A percentile compares a stretch with the other conserved stretches of the same genome.
Conservation (phyloP, 108 stramenopile species). For the Aurantiochytrium sp. region DNA sequence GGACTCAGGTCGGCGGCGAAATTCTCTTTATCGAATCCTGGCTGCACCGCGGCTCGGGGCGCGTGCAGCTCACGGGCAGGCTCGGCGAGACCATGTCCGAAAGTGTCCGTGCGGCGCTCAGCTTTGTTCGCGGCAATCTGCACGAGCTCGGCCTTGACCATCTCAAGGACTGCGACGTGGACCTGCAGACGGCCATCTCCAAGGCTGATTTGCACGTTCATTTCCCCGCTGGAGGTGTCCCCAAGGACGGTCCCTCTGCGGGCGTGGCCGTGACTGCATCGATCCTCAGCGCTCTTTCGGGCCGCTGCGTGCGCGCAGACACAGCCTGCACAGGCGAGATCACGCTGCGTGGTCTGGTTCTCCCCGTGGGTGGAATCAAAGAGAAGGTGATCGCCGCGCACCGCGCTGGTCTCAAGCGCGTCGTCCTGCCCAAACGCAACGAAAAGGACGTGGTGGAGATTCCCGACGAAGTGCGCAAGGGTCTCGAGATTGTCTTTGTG, state of each 20-base stretch:
- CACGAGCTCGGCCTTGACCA: conserved; percentile 34
- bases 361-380: conserved; percentile 93
- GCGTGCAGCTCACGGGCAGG: conserved; percentile 68
- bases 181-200: conserved; percentile 25
- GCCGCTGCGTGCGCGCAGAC: conserved; percentile 72
- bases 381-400: conserved; percentile 95
- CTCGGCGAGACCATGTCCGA: conserved; percentile 88
- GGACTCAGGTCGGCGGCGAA: conserved; percentile 90
- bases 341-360: conserved; percentile 75
- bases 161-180: background rate
- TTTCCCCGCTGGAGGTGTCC: conserved; percentile 94
- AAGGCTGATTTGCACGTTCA: conserved; percentile 86
- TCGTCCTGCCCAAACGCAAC: conserved; percentile 78
- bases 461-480: background rate
- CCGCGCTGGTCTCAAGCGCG: conserved; percentile 75
- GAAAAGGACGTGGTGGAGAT: conserved; percentile 70
- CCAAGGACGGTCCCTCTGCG: conserved; percentile 95
- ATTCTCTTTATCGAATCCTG: conserved; percentile 87
- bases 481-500: conserved; percentile 6
- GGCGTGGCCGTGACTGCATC: conserved; percentile 89
- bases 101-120: conserved; percentile 79
- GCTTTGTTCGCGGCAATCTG: conserved; percentile 74
- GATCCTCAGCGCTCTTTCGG: conserved; percentile 79
- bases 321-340: conserved; percentile 78
- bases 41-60: conserved; percentile 39